A percentile compares a stretch with the other conserved stretches of the same genome.
Evolutionary conservation across 2,329 filamentous ascomycete species (phyloP).

Genomic region (Claviceps quebecensis): DNA sequence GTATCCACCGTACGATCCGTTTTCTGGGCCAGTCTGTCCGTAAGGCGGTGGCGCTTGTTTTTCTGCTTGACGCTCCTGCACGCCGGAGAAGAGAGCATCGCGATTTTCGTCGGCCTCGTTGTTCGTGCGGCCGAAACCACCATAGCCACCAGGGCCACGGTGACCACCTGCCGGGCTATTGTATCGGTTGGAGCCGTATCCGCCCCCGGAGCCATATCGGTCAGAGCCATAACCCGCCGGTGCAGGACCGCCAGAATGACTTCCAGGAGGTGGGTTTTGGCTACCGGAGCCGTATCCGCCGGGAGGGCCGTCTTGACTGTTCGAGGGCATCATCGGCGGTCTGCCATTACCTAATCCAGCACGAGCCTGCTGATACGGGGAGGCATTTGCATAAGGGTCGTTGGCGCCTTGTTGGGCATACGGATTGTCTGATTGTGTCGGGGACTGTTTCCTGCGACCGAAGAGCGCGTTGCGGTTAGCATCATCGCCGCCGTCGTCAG

Average conservation of each 20-base stretch:
- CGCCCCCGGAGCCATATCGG: slow-evolving; percentile 35
- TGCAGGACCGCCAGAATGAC: slow-evolving; percentile 11
- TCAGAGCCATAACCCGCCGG: slow-evolving; percentile 37
- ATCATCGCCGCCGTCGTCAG: slow-evolving; percentile 34
- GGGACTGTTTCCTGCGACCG: slow-evolving; percentile 36
- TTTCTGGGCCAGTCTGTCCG: slow-evolving; percentile 13
- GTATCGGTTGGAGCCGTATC: slow-evolving; percentile 39
- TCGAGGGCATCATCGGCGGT: slow-evolving; percentile 18
- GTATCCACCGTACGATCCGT: slow-evolving; percentile 34
- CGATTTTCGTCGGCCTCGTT: slow-evolving; percentile 37
- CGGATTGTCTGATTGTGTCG: slow-evolving; percentile 36
- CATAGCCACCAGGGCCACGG: slow-evolving; percentile 44
- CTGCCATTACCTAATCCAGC: slow-evolving; percentile 18
- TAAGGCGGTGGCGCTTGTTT: slow-evolving; percentile 16
- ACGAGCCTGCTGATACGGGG: slow-evolving; percentile 31
- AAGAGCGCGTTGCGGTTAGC: slow-evolving; percentile 37
- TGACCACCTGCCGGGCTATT: slow-evolving; percentile 16
- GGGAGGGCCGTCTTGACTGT: slow-evolving; percentile 9
- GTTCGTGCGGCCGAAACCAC: slow-evolving; percentile 38
- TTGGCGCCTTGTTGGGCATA: slow-evolving; percentile 38
- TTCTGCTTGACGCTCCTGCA: slow-evolving; percentile 34
- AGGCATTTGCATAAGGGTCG: slow-evolving; percentile 36
- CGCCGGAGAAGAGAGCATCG: slow-evolving; percentile 49
- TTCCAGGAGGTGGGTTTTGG: slow-evolving; percentile 5
- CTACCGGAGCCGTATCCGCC: slow-evolving; percentile 8